Conservation (phyloP, 2,329 filamentous ascomycete species). For the Cryphonectria japonica region DNA sequence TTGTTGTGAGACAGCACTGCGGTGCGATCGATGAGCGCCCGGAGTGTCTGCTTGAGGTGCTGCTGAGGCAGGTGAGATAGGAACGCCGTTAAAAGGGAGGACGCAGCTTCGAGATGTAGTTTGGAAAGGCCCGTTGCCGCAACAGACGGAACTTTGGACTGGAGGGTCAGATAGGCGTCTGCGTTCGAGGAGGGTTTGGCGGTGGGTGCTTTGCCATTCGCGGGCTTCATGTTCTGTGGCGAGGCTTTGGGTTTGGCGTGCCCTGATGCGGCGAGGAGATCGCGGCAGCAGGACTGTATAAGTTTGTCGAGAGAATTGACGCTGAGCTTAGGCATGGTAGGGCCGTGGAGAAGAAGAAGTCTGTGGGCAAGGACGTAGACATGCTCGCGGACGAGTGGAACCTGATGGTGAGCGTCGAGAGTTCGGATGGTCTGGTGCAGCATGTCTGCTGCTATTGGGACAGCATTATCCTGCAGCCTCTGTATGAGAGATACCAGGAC, state of each 20-base stretch:
- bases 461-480: constrained; percentile 60
- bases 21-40: constrained; percentile 78
- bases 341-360: constrained; percentile 65
- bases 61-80: constrained; percentile 68
- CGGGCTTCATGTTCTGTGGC: constrained; percentile 32
- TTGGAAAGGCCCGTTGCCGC: constrained; percentile 39
- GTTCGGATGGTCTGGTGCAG: constrained; percentile 75
- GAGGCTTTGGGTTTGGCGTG: constrained; percentile 34
- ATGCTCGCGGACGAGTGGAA: constrained; percentile 59
- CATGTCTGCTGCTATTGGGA: constrained; percentile 65
- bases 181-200: constrained; percentile 61
- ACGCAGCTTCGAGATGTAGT: constrained; percentile 60
- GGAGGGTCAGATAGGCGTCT: constrained; percentile 68
- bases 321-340: constrained; percentile 67
- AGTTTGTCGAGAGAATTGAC: constrained; percentile 66
- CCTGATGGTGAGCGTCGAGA: constrained; percentile 61
- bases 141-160: constrained; percentile 36
- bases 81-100: constrained; percentile 62
- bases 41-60: constrained; percentile 69
- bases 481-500: constrained; percentile 61
- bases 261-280: constrained; percentile 64
- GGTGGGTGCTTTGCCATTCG: constrained; percentile 36
- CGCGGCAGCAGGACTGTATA: constrained; percentile 72
- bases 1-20: constrained; percentile 73
- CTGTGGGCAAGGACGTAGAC: constrained; percentile 63